Evolutionary conservation across 495 filamentous ascomycete species (phyloP).

Genomic region (Poronia punctata): DNA sequence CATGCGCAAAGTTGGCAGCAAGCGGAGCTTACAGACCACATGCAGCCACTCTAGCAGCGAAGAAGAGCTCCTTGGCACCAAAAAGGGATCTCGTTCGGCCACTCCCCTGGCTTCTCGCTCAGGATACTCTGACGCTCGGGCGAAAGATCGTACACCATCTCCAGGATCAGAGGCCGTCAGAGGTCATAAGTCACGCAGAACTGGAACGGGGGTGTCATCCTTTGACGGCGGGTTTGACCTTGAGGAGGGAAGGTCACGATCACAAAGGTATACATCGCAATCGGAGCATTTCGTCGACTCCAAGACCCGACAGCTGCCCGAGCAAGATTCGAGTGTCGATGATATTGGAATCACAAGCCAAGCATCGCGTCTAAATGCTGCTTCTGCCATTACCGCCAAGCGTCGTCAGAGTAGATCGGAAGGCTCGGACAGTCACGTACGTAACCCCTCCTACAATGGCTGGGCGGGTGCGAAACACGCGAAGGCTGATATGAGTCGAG

Average conservation of each 20-base stretch:
- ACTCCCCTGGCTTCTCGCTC: constrained; percentile 4
- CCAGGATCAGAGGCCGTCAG: constrained; percentile 24
- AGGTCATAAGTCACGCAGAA: constrained; percentile 26
- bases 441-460: constrained; percentile 6
- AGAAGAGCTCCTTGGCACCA: constrained; percentile 2
- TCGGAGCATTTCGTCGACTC: constrained; percentile 10
- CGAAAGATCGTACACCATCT: constrained; percentile 16
- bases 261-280: constrained; percentile 15
- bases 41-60: constrained; percentile 21
- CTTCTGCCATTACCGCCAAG: constrained; percentile 5
- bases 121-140: too few relatives aligned
- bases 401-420: too few relatives aligned
- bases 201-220: constrained; percentile 12
- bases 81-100: neutral
- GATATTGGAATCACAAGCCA: constrained; percentile 18
- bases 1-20: constrained; percentile 33
- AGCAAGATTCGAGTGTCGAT: constrained; percentile 1
- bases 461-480: neutral
- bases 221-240: constrained; percentile 8
- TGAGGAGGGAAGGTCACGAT: constrained; percentile 11
- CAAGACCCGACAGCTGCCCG: constrained; percentile 2
- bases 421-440: too few relatives aligned
- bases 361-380: constrained; percentile 4
- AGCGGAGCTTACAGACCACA: constrained; percentile 24
- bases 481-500: constrained; percentile 5